A percentile compares a stretch with the other conserved stretches of the same genome.
Conservation (phyloP, 805 yeast species). For the Pichia eremophila region DNA sequence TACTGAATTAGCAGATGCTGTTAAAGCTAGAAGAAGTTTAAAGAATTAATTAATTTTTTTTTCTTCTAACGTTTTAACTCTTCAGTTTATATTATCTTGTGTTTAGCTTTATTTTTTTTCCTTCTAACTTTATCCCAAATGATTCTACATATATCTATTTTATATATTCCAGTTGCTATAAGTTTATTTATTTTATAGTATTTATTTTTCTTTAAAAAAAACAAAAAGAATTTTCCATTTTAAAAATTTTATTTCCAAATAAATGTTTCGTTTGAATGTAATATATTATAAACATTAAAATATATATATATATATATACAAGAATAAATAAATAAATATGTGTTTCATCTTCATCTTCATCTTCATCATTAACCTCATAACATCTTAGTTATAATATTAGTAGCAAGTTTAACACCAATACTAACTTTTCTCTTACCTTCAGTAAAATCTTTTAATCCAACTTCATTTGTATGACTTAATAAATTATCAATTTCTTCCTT, state of each 20-base stretch:
- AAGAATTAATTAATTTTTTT: background rate
- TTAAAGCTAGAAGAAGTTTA: conserved; percentile 57
- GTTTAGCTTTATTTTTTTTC: too few species aligned
- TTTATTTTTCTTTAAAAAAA: too few species aligned
- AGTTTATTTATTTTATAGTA: too few species aligned
- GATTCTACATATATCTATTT: too few species aligned
- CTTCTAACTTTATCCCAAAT: too few species aligned
- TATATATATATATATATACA: background rate
- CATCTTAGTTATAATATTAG: conserved; percentile 52
- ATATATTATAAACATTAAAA: background rate
- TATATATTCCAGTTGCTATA: too few species aligned
- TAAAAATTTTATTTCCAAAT: too few species aligned
- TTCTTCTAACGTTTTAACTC: background rate
- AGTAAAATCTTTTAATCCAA: conserved; percentile 54
- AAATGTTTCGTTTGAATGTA: too few species aligned
- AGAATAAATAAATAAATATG: background rate
- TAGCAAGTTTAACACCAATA: conserved; percentile 55
- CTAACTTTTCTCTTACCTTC: conserved; percentile 54
- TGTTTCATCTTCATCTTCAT: too few species aligned
- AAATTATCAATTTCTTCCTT: conserved; percentile 54
- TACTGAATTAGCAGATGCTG: conserved; percentile 66
- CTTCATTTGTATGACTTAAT: conserved; percentile 38
- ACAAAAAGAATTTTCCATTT: too few species aligned
- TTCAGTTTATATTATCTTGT: too few species aligned
- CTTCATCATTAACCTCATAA: conserved; percentile 17